Evolutionary conservation across 2,329 filamentous ascomycete genomes (phyloP), one percentile per base, ranked within the genome.

Genomic region (Botrytis byssoidea): DNA sequence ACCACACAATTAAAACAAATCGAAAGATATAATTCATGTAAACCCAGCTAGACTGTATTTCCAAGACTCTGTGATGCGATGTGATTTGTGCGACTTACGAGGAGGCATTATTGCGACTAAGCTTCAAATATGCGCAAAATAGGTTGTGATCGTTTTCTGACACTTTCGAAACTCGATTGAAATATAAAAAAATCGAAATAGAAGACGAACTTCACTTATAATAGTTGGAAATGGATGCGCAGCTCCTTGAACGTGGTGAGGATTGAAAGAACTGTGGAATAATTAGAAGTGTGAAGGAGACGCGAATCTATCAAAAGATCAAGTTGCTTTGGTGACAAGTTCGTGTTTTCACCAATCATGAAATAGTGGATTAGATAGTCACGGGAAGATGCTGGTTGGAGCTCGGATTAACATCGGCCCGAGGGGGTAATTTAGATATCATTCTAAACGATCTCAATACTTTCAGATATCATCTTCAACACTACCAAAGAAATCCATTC

Each of bases 101-200:
- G 79, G 79, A 76, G 78, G 79, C 79, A 80, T 81, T 20, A 67
- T 78, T 63, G 55, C 42, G 32, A 29, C 14, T 48, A 16, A 42
- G n/a, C 7, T 64, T 32, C 12, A 67, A 51, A 35, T 25, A 25
- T 40, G 71, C 64, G 71, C 55, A 25, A 61, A 70, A 16, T 8
- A 42, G 12, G 29, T 48, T 12, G 42, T n/a, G 48, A 40, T n/a
- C n/a, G 42, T 29, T 59, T 66, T 22, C 37, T 46, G 9, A 16
- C 16, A 16, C 6, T 20, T n/a, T 22, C 14, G 29, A 14, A 68
- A 29, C 29, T 48, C 71, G 37, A 68, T 69, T 29, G 16, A 42
- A 32, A 20, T 22, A 40, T 42, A 35, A n/a, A n/a, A 35, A 63
- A 46, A 12, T 29, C n/a, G 22, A 40, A 29, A 55, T 4, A 55